Percentiles rank a stretch among this genome's conserved stretches.
Conservation (phyloP, 345 rosid genomes). For the Bruguiera parviflora region DNA sequence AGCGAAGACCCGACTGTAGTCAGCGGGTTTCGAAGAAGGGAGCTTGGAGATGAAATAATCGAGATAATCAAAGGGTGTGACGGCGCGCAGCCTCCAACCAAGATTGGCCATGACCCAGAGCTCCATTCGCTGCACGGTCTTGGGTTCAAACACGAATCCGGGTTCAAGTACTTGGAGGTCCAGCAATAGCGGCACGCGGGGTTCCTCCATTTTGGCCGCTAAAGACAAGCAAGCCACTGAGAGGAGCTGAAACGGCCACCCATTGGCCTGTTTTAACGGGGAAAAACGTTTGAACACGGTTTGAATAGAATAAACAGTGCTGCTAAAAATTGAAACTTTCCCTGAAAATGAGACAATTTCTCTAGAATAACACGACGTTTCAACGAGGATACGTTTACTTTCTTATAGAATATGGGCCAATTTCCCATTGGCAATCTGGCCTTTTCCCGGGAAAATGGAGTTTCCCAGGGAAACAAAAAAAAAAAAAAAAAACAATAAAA, state of each 20-base stretch:
- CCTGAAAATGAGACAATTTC: background rate
- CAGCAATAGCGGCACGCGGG: slow-evolving; percentile 41
- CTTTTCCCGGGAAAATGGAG: slow-evolving; percentile 9
- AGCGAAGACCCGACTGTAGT: slow-evolving; percentile 24
- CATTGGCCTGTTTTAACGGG: slow-evolving; percentile 16
- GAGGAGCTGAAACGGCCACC: slow-evolving; percentile 68
- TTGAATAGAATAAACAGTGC: background rate
- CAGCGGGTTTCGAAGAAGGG: slow-evolving; percentile 17
- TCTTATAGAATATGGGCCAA: too few species aligned
- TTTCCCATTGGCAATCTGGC: background rate
- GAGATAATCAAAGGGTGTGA: slow-evolving; percentile 59
- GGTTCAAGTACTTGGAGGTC: slow-evolving; percentile 54
- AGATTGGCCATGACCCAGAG: slow-evolving; percentile 48
- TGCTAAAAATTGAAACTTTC: background rate
- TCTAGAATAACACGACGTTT: too few species aligned
- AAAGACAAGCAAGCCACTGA: slow-evolving; percentile 66
- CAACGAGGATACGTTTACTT: too few species aligned
- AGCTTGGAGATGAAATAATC: slow-evolving; percentile 40
- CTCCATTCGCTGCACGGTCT: slow-evolving; percentile 59
- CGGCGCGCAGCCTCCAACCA: slow-evolving; percentile 48
- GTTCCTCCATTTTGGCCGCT: slow-evolving; percentile 68
- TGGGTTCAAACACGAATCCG: slow-evolving; percentile 50
- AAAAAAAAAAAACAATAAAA: background rate
- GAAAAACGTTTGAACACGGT: too few species aligned
- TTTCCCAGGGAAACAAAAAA: slow-evolving; percentile 21